Percentiles rank a stretch among this genome's conserved stretches.
Conservation (phyloP, 2,329 filamentous ascomycete species). For the Colletotrichum endophyticum region DNA sequence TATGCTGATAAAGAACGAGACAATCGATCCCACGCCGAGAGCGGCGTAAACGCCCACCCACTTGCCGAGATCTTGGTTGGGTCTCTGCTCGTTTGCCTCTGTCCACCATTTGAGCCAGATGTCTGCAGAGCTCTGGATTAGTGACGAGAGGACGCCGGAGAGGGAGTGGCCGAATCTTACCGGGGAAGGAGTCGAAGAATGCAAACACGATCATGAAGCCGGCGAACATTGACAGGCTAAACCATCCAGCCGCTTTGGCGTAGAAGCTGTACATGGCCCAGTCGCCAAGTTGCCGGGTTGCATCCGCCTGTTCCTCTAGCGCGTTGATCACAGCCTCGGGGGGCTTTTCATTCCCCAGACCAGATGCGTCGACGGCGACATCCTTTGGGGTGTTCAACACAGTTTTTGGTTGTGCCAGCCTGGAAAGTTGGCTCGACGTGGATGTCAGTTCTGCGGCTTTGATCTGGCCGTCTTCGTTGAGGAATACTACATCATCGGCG, state of each 20-base stretch:
- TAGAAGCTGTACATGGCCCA: constrained; percentile 27
- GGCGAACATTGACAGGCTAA: constrained; percentile 23
- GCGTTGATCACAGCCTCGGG: background rate
- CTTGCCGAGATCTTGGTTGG: constrained; percentile 39
- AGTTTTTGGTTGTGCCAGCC: background rate
- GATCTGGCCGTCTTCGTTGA: background rate
- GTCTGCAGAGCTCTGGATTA: background rate
- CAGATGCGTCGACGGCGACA: background rate
- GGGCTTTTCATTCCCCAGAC: background rate
- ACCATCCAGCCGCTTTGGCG: constrained; percentile 29
- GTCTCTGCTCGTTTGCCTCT: constrained; percentile 39
- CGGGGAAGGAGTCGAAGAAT: constrained; percentile 29
- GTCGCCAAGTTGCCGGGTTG: constrained; percentile 11
- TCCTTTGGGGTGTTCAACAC: background rate
- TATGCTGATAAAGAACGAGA: background rate
- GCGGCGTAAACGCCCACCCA: constrained; percentile 40
- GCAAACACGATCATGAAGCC: constrained; percentile 27
- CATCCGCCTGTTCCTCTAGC: constrained; percentile 10
- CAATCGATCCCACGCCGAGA: background rate
- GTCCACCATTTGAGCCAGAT: constrained; percentile 57
- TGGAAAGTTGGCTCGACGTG: background rate
- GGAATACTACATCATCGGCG: constrained; percentile 5
- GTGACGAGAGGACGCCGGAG: background rate
- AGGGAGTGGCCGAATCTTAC: background rate
- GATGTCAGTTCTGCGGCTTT: background rate